Evolutionary conservation across 805 yeast species (phyloP).

Genomic region (Candida michaelii): DNA sequence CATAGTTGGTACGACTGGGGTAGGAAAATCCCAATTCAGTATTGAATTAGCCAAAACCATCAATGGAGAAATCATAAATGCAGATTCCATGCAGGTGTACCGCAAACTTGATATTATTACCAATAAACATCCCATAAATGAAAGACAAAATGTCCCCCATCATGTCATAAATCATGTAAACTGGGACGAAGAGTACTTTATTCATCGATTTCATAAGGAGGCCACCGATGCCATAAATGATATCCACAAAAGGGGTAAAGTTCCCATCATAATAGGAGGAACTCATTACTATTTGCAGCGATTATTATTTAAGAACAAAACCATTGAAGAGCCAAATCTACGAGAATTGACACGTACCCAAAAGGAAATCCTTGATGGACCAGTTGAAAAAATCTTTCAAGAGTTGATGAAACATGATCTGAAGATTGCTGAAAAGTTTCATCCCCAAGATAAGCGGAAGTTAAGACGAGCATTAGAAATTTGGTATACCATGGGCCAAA

Average conservation of each 20-base stretch:
- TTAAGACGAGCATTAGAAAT: conserved; percentile 81
- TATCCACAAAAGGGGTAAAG: conserved; percentile 63
- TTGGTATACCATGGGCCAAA: conserved; percentile 60
- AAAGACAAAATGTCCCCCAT: conserved; percentile 73
- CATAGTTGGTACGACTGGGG: conserved; percentile 93
- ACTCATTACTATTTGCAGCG: conserved; percentile 91
- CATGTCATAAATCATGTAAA: conserved; percentile 83
- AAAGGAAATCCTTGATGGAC: conserved; percentile 51
- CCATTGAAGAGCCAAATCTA: conserved; percentile 41
- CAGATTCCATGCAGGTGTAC: conserved; percentile 97
- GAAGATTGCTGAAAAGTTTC: conserved; percentile 72
- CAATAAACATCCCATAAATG: conserved; percentile 85
- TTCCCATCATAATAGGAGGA: conserved; percentile 92
- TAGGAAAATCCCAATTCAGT: conserved; percentile 87
- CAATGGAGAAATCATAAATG: conserved; percentile 89
- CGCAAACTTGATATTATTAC: conserved; percentile 71
- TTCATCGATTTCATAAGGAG: conserved; percentile 75
- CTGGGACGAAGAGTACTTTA: conserved; percentile 80
- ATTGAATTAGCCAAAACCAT: conserved; percentile 74
- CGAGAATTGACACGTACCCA: conserved; percentile 33
- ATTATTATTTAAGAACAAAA: conserved; percentile 67
- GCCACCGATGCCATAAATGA: conserved; percentile 63
- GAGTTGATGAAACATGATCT: conserved; percentile 63
- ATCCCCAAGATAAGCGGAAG: conserved; percentile 85
- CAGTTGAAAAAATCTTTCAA: conserved; percentile 49